Evolutionary conservation across 306 rosid genomes (phyloP).

Genomic region (Pueraria montana): DNA sequence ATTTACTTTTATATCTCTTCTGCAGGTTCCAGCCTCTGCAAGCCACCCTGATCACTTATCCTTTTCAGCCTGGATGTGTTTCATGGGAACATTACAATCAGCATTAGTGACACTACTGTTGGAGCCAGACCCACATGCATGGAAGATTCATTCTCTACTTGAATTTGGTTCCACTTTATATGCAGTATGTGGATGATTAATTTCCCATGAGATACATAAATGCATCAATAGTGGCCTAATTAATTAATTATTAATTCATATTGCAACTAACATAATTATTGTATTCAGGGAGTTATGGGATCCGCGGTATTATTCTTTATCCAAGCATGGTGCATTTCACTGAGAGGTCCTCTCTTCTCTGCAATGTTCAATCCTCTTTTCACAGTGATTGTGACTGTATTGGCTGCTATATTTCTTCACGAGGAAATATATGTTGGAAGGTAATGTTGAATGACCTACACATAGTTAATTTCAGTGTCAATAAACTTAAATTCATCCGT

Average conservation of each 20-base stretch:
- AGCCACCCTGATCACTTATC: slow-evolving; percentile 64
- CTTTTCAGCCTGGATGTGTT: slow-evolving; percentile 73
- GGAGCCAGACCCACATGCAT: slow-evolving; percentile 51
- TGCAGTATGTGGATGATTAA: slow-evolving; percentile 12
- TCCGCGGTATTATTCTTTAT: slow-evolving; percentile 54
- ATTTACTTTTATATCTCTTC: background rate
- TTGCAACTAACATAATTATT: background rate
- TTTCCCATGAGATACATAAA: too few species aligned
- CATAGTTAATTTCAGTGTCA: background rate
- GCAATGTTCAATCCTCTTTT: slow-evolving; percentile 64
- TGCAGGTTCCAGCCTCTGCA: slow-evolving; percentile 61
- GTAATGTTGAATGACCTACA: slow-evolving; percentile 11
- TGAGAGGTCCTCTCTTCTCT: slow-evolving; percentile 58
- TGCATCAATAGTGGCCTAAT: background rate
- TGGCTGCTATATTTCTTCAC: slow-evolving; percentile 62
- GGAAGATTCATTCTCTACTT: slow-evolving; percentile 56
- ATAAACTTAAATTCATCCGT: too few species aligned
- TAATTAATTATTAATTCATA: background rate
- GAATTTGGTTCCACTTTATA: slow-evolving; percentile 39
- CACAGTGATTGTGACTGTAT: slow-evolving; percentile 55
- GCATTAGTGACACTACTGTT: slow-evolving; percentile 37
- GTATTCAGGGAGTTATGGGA: slow-evolving; percentile 61
- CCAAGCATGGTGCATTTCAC: slow-evolving; percentile 69
- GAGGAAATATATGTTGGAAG: slow-evolving; percentile 53
- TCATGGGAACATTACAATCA: slow-evolving; percentile 59